A percentile compares a stretch with the other conserved stretches of the same genome.
These are phyloP conservation scores for Myriosclerotinia scirpicola DNA, from an alignment of 2,329 filamentous ascomycete species.

Conservation along the genomic window DNA sequence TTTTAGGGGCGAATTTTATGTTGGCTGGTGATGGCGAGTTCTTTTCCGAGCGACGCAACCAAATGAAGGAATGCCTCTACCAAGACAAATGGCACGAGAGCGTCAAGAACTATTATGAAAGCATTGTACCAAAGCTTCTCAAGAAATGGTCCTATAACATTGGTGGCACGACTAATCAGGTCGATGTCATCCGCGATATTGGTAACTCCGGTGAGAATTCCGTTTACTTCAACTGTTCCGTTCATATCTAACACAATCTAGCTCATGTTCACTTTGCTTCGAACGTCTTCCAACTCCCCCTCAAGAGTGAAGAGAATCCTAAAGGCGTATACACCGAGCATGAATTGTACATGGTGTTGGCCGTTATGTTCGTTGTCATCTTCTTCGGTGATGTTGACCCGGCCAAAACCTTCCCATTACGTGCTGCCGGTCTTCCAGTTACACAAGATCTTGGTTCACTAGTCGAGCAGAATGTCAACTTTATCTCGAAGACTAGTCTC, in stretches of 20 bases:
- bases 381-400: constrained; percentile 66
- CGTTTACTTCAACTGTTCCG: constrained; percentile 38
- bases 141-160: constrained; percentile 48
- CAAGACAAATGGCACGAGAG: constrained; percentile 59
- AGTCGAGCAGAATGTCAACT: constrained; percentile 64
- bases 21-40: constrained; percentile 52
- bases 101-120: constrained; percentile 65
- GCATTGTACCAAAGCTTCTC: constrained; percentile 46
- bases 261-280: constrained; percentile 47
- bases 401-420: constrained; percentile 60
- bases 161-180: constrained; percentile 43
- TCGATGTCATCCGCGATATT: constrained; percentile 63
- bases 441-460: constrained; percentile 57
- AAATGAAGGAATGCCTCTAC: constrained; percentile 58
- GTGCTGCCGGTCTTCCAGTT: constrained; percentile 62
- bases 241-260: constrained; percentile 50
- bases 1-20: constrained; percentile 51
- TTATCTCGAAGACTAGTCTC: constrained; percentile 31
- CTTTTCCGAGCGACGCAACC: constrained; percentile 52
- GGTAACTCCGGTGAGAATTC: constrained; percentile 48
- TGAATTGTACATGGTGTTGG: constrained; percentile 39
- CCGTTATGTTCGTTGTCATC: constrained; percentile 59
- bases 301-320: constrained; percentile 51
- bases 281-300: constrained; percentile 53
- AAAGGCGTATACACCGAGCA: constrained; percentile 54